A percentile compares a stretch with the other conserved stretches of the same genome.
phyloP scores from a whole-genome alignment of 305 asterid species.

The Solanum hybrid region DNA sequence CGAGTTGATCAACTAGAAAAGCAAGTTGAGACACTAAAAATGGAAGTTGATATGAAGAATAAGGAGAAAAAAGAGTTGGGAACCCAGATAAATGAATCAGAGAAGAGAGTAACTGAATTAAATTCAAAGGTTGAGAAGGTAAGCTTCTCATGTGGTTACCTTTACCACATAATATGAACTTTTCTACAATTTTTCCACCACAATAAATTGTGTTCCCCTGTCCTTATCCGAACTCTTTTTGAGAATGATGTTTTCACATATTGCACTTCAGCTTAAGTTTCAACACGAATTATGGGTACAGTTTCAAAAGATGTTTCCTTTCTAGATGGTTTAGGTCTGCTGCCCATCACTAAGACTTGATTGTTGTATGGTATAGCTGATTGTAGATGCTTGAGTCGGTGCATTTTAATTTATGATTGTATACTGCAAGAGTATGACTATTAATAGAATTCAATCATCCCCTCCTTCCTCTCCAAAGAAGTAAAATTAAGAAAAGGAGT shows the following conservation, averaged over 20 bases:
- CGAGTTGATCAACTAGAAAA: slow-evolving; percentile 49
- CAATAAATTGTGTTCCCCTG: background rate
- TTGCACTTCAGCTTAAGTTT: background rate
- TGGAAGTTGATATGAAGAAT: slow-evolving; percentile 34
- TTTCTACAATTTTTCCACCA: background rate
- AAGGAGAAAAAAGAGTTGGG: slow-evolving; percentile 44
- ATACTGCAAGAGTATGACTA: background rate
- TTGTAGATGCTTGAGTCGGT: background rate
- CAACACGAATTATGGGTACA: background rate
- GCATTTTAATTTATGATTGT: background rate
- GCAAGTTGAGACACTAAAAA: slow-evolving; percentile 42
- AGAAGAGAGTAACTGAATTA: slow-evolving; percentile 33
- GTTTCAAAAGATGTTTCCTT: background rate
- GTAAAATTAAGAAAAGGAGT: background rate
- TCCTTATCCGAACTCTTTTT: background rate
- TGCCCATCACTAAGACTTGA: background rate
- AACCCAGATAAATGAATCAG: slow-evolving; percentile 36
- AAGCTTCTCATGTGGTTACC: slow-evolving; percentile 15
- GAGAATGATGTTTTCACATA: background rate
- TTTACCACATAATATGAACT: background rate
- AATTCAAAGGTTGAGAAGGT: slow-evolving; percentile 45
- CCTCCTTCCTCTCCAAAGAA: background rate
- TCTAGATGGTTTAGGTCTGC: background rate
- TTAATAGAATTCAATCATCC: background rate
- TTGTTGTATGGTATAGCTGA: background rate